Evolutionary conservation across 2,329 filamentous ascomycete genomes (phyloP), one percentile per base, ranked within the genome.

Genomic region (Colletotrichum karsti): DNA sequence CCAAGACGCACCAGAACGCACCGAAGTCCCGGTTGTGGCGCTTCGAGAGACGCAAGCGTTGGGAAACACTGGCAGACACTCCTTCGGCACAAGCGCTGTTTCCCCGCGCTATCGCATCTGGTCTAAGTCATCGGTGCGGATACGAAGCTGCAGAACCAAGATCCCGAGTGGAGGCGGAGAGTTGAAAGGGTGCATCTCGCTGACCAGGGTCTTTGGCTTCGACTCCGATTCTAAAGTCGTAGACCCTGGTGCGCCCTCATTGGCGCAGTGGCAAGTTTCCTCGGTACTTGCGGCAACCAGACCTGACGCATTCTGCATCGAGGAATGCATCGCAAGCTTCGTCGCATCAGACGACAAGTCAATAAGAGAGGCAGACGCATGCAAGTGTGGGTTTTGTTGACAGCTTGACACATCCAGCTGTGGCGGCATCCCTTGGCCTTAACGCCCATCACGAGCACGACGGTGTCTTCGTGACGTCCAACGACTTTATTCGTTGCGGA

Each of bases 131-230:
- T 59, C 60, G 54, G 46, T 64, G 60, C 65, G 46, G 60, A 64
- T 68, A 54, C 65, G 65, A 68, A 54, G 65, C 60, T 58, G 53
- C 54, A 59, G 65, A 64, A 59, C 30, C 46, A 18, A 57, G 30
- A 18, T 26, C 60, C 59, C 33, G 18, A 26, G 64, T 64, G 53
- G 64, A 48, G 48, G 39, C 33, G 42, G 50, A 57, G 20, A 44
- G 42, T 53, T 63, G 26, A 20, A 35, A 18, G 24, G 48, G 37
- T 55, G 63, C 60, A 53, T 33, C 28, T 57, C 15, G 53, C 53
- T 20, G 39, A 58, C 53, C 39, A 30, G 64, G 48, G 50, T 48
- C 55, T 41, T 22, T 22, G 28, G 37, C 26, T 54, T 61, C 56
- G 13, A 65, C 28, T 59, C n/a, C 10, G 44, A 59, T 54, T 48